These are phyloP conservation scores for Galeopsis tetrahit DNA, from an alignment of 257 asterid species.

Conservation along the genomic window DNA sequence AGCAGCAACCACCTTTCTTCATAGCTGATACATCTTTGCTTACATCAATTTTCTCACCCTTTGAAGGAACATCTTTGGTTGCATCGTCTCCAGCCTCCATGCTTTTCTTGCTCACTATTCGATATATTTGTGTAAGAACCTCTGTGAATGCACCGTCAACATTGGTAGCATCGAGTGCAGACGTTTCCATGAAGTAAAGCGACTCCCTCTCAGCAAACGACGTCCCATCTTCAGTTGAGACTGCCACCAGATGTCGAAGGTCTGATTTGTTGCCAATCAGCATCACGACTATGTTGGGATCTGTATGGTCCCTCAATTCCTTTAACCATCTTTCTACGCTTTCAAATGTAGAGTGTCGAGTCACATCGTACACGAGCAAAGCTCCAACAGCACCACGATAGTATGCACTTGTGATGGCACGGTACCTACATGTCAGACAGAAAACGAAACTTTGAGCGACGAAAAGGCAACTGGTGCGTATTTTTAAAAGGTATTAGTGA, in stretches of 20 bases:
- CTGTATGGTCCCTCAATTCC: slow-evolving; percentile 83
- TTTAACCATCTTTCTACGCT: slow-evolving; percentile 74
- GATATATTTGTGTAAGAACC: slow-evolving; percentile 75
- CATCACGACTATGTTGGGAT: slow-evolving; percentile 84
- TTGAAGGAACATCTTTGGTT: slow-evolving; percentile 52
- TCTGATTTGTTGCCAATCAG: slow-evolving; percentile 87
- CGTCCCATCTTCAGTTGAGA: slow-evolving; percentile 71
- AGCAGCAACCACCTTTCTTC: slow-evolving; percentile 80
- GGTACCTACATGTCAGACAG: slow-evolving; percentile 52
- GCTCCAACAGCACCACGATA: slow-evolving; percentile 94
- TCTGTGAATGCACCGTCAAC: slow-evolving; percentile 79
- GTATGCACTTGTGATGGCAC: slow-evolving; percentile 91
- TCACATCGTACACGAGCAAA: slow-evolving; percentile 79
- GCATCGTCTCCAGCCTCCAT: slow-evolving; percentile 65
- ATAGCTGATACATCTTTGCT: slow-evolving; percentile 71
- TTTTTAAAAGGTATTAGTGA: too few relatives aligned
- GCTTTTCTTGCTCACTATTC: slow-evolving; percentile 73
- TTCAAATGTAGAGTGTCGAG: slow-evolving; percentile 80
- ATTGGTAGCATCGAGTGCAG: slow-evolving; percentile 78
- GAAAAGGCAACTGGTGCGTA: too few relatives aligned
- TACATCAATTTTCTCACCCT: slow-evolving; percentile 78
- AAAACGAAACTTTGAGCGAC: neutral
- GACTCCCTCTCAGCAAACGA: slow-evolving; percentile 81
- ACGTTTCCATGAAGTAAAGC: slow-evolving; percentile 86
- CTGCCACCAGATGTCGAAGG: slow-evolving; percentile 85